Base-by-base conservation (phyloP, 2,329 filamentous ascomycete species). In the Diaporthe velutina region DNA sequence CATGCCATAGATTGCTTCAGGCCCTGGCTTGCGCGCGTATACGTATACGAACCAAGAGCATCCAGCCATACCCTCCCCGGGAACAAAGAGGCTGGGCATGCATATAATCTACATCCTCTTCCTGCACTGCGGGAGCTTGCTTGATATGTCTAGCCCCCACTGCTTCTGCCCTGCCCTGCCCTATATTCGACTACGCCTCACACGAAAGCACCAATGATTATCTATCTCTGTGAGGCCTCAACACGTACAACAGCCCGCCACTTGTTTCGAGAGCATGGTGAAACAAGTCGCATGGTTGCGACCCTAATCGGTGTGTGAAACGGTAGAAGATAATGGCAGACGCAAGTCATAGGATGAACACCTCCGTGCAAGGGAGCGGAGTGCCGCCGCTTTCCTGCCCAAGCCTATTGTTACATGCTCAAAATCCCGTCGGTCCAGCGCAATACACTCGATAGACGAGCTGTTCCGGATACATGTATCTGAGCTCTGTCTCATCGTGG, bases 71-170 rank as follows among this genome's bases (percentile, higher is more conserved):
- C 25, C 30, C 33, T 22, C 19, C 48, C 48, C 48, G 22, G 64
- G 22, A 40, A 28, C 45, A 54, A 67, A 54, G 64, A 68, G 64
- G 64, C 48, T 68, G 64, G 64, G 35, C 28, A 28, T 28, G 48
- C 64, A 68, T 30, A 48, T 45, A 40, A 54, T 38, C 33, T 68
- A 68, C 35, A 38, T 6, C 25, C 6, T 52, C 10, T n/a, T 48
- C 22, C 35, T 40, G 45, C 40, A 4, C n/a, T 22, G 73, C 58
- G 70, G 68, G 40, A 73, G 61, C 73, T 74, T 73, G 57, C 73
- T 71, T 52, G 52, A 74, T 73, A 38, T 48, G 70, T 71, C 73
- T 73, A 74, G 70, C 71, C 45, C 28, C 64, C 58, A 40, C 64
- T 28, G 9, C 5, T 38, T 4, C 58, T 64, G 35, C 15, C 35